Evolutionary conservation across 2,329 filamentous ascomycete species (phyloP).

Genomic region (Monilinia polystroma): DNA sequence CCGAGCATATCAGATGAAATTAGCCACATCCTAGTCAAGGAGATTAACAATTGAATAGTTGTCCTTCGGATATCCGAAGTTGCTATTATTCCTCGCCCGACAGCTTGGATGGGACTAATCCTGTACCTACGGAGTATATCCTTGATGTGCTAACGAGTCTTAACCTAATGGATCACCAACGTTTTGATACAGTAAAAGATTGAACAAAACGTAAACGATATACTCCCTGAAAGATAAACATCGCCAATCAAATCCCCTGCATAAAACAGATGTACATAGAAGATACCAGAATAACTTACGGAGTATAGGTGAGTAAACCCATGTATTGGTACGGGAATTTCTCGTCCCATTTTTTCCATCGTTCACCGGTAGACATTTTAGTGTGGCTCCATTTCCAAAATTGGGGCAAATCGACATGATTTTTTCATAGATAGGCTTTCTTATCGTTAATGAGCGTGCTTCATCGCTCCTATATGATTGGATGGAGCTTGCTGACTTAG

Average conservation of each 20-base stretch:
- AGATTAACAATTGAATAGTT: background rate
- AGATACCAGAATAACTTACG: background rate
- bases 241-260: background rate
- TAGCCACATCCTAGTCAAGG: background rate
- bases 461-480: slow-evolving; percentile 4
- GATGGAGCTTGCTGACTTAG: background rate
- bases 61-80: background rate
- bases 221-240: background rate
- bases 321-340: background rate
- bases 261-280: background rate
- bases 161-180: slow-evolving; percentile 1
- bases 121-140: background rate
- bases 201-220: background rate
- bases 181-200: background rate
- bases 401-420: slow-evolving; percentile 4
- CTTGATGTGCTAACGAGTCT: background rate
- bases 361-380: background rate
- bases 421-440: background rate
- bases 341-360: background rate
- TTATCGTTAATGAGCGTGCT: slow-evolving; percentile 16
- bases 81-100: slow-evolving; percentile 3
- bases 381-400: background rate
- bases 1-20: background rate
- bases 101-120: slow-evolving; percentile 9
- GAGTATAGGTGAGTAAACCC: background rate